A percentile compares a stretch with the other conserved stretches of the same genome.
These are phyloP conservation scores for Candida maltosa DNA, from an alignment of 805 yeast genomes.

Conservation along the genomic window DNA sequence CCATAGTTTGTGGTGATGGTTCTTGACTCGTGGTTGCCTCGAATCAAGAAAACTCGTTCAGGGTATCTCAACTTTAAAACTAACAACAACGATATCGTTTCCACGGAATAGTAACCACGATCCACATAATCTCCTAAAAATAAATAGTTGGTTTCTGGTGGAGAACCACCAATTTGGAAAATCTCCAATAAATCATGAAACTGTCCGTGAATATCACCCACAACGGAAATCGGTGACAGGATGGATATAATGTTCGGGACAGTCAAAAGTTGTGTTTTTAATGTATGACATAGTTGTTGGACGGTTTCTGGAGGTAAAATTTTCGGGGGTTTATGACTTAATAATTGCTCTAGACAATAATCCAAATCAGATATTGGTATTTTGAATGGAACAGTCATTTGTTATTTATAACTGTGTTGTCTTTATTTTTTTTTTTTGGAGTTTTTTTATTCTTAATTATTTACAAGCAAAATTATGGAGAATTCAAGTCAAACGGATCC, in stretches of 20 bases:
- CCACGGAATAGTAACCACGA: conserved; percentile 89
- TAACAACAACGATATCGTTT: conserved; percentile 81
- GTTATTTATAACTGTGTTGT: no score
- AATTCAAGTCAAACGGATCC: no score
- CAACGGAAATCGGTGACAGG: conserved; percentile 85
- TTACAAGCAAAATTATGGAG: no score
- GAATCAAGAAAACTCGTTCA: conserved; percentile 67
- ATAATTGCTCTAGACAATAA: conserved; percentile 39
- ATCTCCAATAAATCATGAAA: conserved; percentile 91
- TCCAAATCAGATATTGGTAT: conserved; percentile 38
- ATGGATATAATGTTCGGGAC: conserved; percentile 88
- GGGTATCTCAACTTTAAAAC: conserved; percentile 89
- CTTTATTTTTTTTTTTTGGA: no score
- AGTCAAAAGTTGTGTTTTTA: conserved; percentile 73
- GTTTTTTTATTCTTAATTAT: no score
- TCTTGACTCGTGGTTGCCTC: conserved; percentile 96
- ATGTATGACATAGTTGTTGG: conserved; percentile 58
- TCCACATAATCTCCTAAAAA: conserved; percentile 97
- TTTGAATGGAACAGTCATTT: conserved; percentile 30
- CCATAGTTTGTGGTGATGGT: conserved; percentile 98
- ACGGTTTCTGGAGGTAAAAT: conserved; percentile 39
- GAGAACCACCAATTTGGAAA: conserved; percentile 87
- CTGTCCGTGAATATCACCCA: conserved; percentile 98
- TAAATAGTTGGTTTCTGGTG: conserved; percentile 90
- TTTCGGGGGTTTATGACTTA: conserved; percentile 39